phyloP scores from a whole-genome alignment of 768 basidiomycete genomes.

The Lactarius deliciosus region DNA sequence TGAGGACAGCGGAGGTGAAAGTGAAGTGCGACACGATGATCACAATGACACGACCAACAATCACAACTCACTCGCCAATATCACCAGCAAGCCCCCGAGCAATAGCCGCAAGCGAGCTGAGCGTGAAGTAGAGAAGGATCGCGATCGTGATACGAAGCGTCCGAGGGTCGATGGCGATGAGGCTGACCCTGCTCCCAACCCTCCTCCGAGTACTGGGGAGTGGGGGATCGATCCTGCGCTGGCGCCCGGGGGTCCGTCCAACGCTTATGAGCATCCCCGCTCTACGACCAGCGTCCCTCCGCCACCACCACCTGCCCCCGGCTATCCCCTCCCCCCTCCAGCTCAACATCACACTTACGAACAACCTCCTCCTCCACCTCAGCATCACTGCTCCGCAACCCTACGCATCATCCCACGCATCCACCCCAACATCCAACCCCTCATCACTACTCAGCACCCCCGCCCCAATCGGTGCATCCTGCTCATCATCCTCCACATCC shows the following conservation, averaged over 20 bases:
- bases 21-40: constrained; percentile 27
- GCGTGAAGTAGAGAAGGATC: constrained; percentile 30
- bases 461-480: constrained; percentile 27
- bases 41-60: constrained; percentile 25
- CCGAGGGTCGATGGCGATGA: constrained; percentile 27
- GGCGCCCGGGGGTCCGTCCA: constrained; percentile 22
- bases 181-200: constrained; percentile 18
- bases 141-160: constrained; percentile 26
- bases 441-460: constrained; percentile 23
- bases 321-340: constrained; percentile 17
- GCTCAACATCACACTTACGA: constrained; percentile 22
- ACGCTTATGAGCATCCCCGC: constrained; percentile 23
- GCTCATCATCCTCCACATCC: constrained; percentile 23
- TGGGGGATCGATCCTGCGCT: constrained; percentile 29
- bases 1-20: constrained; percentile 28
- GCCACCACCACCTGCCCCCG: constrained; percentile 23
- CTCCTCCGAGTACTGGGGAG: constrained; percentile 23
- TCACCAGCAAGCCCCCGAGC: constrained; percentile 18
- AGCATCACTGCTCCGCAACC: constrained; percentile 24
- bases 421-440: constrained; percentile 26
- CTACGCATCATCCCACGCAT: constrained; percentile 20
- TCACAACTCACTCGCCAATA: constrained; percentile 25
- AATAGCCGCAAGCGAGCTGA: constrained; percentile 25
- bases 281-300: constrained; percentile 26
- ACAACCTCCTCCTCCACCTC: constrained; percentile 24